These are phyloP conservation scores for Sclerotiophoma versabilis DNA, from an alignment of 2,329 filamentous ascomycete species.

Conservation along the genomic window DNA sequence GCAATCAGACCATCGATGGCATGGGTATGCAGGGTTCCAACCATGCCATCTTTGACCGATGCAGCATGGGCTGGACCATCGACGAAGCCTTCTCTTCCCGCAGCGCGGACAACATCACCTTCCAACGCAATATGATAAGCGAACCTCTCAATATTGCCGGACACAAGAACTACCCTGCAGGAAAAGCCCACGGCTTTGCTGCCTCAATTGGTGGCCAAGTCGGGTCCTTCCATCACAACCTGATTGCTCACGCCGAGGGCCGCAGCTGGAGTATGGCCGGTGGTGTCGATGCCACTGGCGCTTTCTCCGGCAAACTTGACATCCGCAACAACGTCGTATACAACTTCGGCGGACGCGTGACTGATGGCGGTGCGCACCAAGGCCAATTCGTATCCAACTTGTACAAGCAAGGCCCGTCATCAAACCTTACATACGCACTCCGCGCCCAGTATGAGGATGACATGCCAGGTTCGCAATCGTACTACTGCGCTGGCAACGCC, in stretches of 20 bases:
- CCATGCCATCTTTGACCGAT: constrained; percentile 46
- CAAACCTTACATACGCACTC: constrained; percentile 36
- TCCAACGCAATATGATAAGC: constrained; percentile 48
- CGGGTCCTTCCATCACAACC: constrained; percentile 48
- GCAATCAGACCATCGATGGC: constrained; percentile 43
- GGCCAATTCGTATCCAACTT: constrained; percentile 47
- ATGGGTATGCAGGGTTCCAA: constrained; percentile 49
- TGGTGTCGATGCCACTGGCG: constrained; percentile 39
- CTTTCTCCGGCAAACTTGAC: constrained; percentile 43
- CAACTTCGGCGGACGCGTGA: constrained; percentile 46
- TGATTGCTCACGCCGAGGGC: constrained; percentile 52
- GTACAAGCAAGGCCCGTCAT: constrained; percentile 46
- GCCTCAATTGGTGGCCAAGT: constrained; percentile 43
- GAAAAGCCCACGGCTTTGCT: constrained; percentile 32
- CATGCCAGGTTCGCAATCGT: constrained; percentile 44
- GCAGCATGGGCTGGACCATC: constrained; percentile 47
- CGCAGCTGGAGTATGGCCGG: constrained; percentile 50
- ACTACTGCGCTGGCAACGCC: constrained; percentile 46
- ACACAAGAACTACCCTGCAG: constrained; percentile 48
- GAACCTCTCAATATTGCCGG: constrained; percentile 49
- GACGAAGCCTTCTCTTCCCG: constrained; percentile 48
- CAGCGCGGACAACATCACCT: constrained; percentile 45
- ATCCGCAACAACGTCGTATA: constrained; percentile 50
- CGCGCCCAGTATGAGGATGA: constrained; percentile 42
- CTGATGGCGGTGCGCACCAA: constrained; percentile 45